Evolutionary conservation across 164 flowering plant genomes (phyloP).

Genomic region (Piper betle): DNA sequence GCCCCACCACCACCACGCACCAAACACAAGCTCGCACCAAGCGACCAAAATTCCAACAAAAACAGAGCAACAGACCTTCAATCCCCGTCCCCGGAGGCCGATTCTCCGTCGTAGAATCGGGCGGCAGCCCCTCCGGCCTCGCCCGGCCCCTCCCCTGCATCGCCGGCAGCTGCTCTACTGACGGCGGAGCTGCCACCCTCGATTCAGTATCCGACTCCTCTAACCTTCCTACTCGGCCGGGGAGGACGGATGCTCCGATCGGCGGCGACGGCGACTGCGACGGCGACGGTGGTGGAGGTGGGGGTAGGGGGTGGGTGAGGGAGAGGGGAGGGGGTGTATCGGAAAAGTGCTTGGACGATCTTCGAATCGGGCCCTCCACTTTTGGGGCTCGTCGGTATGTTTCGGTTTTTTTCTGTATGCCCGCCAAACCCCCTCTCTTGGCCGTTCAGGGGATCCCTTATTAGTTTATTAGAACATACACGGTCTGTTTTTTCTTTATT

Average conservation of each 20-base stretch:
- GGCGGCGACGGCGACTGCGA: neutral
- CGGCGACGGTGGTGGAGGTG: neutral
- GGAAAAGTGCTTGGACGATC: neutral
- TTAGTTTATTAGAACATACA: too few species aligned
- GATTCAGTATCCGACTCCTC: neutral
- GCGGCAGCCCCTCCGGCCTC: conserved; percentile 27
- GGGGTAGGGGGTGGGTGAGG: neutral
- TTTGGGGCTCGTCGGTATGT: neutral
- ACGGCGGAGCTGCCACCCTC: neutral
- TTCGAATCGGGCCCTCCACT: neutral
- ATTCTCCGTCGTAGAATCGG: conserved; percentile 40
- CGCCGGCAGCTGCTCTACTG: neutral
- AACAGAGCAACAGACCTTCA: conserved; percentile 37
- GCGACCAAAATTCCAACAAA: neutral
- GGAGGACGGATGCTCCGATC: neutral
- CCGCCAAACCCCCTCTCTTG: neutral
- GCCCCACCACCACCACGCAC: neutral
- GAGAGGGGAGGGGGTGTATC: neutral
- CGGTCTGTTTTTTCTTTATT: too few species aligned
- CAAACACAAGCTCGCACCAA: conserved; percentile 11
- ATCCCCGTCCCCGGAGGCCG: conserved; percentile 37
- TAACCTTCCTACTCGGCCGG: neutral
- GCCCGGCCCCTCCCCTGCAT: conserved; percentile 8
- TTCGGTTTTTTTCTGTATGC: neutral
- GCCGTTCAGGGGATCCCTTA: too few species aligned